phyloP scores from a whole-genome alignment of 345 rosid genomes.

The Eutrema japonicum region DNA sequence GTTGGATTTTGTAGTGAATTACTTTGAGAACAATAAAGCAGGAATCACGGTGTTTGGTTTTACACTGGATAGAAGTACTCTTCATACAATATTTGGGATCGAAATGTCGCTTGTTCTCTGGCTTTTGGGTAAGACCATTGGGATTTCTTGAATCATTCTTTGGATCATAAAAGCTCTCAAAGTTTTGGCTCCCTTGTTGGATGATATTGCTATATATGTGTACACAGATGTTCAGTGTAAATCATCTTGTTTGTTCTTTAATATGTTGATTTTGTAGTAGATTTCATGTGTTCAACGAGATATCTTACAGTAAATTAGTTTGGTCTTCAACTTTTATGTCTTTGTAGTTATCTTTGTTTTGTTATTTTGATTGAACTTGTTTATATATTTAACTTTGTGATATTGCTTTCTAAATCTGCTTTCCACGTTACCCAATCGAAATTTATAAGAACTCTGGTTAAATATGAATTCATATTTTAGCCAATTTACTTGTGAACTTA shows the following conservation, averaged over 20 bases:
- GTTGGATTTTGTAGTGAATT: conserved; percentile 60
- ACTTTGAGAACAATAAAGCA: conserved; percentile 89
- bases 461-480: background rate
- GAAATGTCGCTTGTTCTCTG: conserved; percentile 89
- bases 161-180: conserved; percentile 24
- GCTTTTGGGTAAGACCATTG: conserved; percentile 88
- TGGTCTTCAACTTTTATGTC: conserved; percentile 1
- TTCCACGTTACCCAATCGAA: background rate
- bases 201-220: conserved; percentile 24
- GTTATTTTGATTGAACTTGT: conserved; percentile 14
- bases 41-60: conserved; percentile 90
- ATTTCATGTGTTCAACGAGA: conserved; percentile 24
- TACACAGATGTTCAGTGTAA: conserved; percentile 37
- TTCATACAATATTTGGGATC: conserved; percentile 82
- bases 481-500: background rate
- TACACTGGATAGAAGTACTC: conserved; percentile 73
- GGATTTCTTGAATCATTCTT: conserved; percentile 54
- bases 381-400: conserved; percentile 6
- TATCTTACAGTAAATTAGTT: conserved; percentile 29
- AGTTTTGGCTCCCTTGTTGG: conserved; percentile 31
- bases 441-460: background rate
- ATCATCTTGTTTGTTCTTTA: conserved; percentile 33
- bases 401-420: conserved; percentile 3
- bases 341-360: background rate
- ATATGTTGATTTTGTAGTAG: conserved; percentile 15